These are phyloP conservation scores for Leccinum variabile DNA, from an alignment of 1,284 basidiomycete species.

Conservation along the genomic window DNA sequence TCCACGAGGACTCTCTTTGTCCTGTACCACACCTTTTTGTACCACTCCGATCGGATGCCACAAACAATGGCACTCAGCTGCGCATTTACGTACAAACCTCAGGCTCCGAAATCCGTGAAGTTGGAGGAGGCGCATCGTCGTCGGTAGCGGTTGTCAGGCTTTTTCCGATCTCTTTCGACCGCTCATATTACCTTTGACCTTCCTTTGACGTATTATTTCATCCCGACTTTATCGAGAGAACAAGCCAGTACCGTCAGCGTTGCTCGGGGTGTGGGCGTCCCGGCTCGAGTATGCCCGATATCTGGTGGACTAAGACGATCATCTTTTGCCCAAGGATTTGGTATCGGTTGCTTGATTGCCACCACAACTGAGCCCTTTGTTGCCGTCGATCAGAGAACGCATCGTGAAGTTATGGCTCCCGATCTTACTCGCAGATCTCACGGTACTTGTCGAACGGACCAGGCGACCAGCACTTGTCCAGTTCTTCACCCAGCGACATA, in stretches of 20 bases:
- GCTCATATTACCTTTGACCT: slow-evolving; percentile 64
- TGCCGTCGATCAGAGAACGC: slow-evolving; percentile 59
- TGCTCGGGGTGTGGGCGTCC: slow-evolving; percentile 86
- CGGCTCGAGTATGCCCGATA: slow-evolving; percentile 58
- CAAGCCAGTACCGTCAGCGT: slow-evolving; percentile 87
- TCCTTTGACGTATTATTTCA: slow-evolving; percentile 76
- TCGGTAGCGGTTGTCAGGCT: slow-evolving; percentile 79
- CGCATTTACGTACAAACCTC: slow-evolving; percentile 81
- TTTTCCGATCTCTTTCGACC: slow-evolving; percentile 85
- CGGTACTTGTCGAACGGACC: slow-evolving; percentile 65
- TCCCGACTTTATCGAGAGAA: slow-evolving; percentile 88
- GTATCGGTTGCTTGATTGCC: slow-evolving; percentile 68
- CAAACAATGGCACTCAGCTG: slow-evolving; percentile 82
- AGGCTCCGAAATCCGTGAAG: slow-evolving; percentile 50
- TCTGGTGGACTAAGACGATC: slow-evolving; percentile 70
- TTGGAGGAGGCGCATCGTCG: slow-evolving; percentile 72
- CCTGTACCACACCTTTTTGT: slow-evolving; percentile 76
- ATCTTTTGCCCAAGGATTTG: slow-evolving; percentile 74
- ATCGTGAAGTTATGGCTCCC: slow-evolving; percentile 81
- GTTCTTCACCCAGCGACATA: slow-evolving; percentile 82
- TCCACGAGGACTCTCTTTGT: slow-evolving; percentile 65
- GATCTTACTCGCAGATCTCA: slow-evolving; percentile 72
- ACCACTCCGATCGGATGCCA: slow-evolving; percentile 81
- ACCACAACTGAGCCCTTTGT: slow-evolving; percentile 77
- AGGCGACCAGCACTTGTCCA: slow-evolving; percentile 58